Conservation (phyloP, 2,329 filamentous ascomycete genomes). For the Fusarium sp. region DNA sequence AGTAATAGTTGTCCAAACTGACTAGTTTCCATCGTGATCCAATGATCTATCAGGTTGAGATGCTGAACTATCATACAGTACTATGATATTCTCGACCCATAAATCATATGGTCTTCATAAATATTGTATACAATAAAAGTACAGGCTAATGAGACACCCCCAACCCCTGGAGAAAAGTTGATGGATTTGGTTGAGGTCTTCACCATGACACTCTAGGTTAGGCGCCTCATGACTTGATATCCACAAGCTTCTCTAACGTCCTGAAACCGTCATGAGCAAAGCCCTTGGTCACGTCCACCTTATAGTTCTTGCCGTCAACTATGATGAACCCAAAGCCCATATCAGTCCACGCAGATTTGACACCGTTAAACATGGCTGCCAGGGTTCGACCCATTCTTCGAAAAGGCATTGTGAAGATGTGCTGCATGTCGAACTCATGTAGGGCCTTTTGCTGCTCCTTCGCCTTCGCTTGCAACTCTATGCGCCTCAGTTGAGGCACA, state of each 20-base stretch:
- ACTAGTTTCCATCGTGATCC: neutral
- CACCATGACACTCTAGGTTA: neutral
- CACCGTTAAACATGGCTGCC: slow-evolving; percentile 52
- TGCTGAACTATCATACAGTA: neutral
- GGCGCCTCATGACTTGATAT: slow-evolving; percentile 31
- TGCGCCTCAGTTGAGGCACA: slow-evolving; percentile 47
- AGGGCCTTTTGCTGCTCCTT: slow-evolving; percentile 49
- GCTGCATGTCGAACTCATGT: slow-evolving; percentile 61
- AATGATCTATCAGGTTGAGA: neutral
- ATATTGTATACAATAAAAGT: slow-evolving; percentile 29
- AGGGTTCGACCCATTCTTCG: slow-evolving; percentile 56
- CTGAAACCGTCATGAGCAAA: slow-evolving; percentile 67
- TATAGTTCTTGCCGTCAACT: slow-evolving; percentile 59
- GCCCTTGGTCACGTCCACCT: slow-evolving; percentile 64
- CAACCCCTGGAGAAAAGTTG: neutral
- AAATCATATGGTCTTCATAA: neutral
- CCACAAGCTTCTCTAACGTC: slow-evolving; percentile 64
- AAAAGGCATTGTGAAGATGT: slow-evolving; percentile 66
- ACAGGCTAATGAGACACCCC: slow-evolving; percentile 24
- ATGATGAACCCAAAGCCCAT: slow-evolving; percentile 63
- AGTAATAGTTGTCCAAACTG: neutral
- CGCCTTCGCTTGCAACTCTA: slow-evolving; percentile 46
- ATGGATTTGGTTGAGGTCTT: neutral
- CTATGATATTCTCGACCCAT: neutral
- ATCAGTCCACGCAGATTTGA: slow-evolving; percentile 61